Percentiles rank a stretch among this genome's conserved stretches.
Evolutionary conservation across 768 basidiomycete genomes (phyloP).

Genomic region (Boletus rex-veris): DNA sequence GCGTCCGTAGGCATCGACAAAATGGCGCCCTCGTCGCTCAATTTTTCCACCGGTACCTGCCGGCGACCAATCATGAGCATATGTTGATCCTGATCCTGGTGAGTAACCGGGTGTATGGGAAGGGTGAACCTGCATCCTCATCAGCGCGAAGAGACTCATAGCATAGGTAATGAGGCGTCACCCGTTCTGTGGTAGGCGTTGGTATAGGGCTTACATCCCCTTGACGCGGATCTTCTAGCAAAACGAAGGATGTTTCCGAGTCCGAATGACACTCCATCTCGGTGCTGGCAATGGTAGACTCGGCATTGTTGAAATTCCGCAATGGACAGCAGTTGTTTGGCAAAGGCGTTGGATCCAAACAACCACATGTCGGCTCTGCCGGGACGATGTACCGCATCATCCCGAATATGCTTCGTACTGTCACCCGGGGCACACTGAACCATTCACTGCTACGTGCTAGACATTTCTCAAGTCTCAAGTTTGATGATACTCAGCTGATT

Average conservation of each 20-base stretch:
- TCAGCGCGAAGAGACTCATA: not conserved
- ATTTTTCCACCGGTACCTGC: conserved; percentile 54
- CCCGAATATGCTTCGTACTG: conserved; percentile 4
- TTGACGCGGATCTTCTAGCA: conserved; percentile 34
- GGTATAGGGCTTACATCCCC: not conserved
- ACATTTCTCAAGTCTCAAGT: conserved; percentile 4
- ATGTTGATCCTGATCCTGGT: conserved; percentile 48
- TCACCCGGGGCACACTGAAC: not conserved
- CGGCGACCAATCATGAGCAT: conserved; percentile 72
- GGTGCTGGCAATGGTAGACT: not conserved
- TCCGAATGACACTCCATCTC: conserved; percentile 30
- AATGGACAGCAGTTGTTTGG: conserved; percentile 25
- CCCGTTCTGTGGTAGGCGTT: conserved; percentile 1
- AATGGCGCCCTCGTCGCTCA: conserved; percentile 67
- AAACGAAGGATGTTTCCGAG: conserved; percentile 47
- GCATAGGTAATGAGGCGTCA: not conserved
- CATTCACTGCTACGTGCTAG: not conserved
- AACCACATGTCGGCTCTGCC: conserved; percentile 9
- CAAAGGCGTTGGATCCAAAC: conserved; percentile 31
- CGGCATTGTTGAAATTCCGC: not conserved
- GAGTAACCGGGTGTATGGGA: conserved; percentile 42
- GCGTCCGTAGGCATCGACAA: conserved; percentile 76
- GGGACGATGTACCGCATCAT: not conserved
- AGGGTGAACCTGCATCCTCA: conserved; percentile 38
- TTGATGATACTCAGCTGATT: conserved; percentile 13